Evolutionary conservation across 345 rosid species (phyloP), one percentile per base, ranked within the genome.

Genomic region (Lepidium africanum): DNA sequence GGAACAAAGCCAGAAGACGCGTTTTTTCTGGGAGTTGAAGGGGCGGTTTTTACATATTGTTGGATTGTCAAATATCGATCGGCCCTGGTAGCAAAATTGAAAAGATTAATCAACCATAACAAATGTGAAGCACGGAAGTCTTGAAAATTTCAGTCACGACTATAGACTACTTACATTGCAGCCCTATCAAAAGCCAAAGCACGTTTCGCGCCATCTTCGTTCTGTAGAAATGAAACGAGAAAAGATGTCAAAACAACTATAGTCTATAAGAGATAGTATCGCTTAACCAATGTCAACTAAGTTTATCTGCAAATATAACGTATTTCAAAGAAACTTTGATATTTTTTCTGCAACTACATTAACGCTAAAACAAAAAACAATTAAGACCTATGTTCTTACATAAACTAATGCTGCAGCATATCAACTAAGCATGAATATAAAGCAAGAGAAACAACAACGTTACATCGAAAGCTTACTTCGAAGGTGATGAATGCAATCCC

Each of bases 401-500:
- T 39, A 32, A 17, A 59, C 57, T 36, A 36, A 60, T 10, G 33
- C 43, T 33, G n/a, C 52, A 58, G 17, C 36, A 32, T 15, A 49
- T 14, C 58, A 62, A 39, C 0, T 7, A 19, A 52, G 33, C 14
- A 63, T 14, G 50, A 55, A 39, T 40, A 46, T 5, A 50, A 47
- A 21, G 46, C 40, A 72, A 32, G n/a, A 63, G 58, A 56, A 39
- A 45, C 62, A 53, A 21, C 9, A 51, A 58, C 5, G 15, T 43
- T 49, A 7, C 38, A 37, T 3, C 4, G 11, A 71, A 53, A 51
- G 30, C 78, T 69, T 75, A 86, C 97, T 85, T 89, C 75, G 49
- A 93, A 94, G 61, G 79, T 80, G 25, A 91, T 78, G 55, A 89
- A 84, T 38, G 99, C 88, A 11, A 94, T 91, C 30, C 97, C 99